Base-by-base conservation (phyloP, 139 green algal species). In the Pycnococcus provasolii region DNA sequence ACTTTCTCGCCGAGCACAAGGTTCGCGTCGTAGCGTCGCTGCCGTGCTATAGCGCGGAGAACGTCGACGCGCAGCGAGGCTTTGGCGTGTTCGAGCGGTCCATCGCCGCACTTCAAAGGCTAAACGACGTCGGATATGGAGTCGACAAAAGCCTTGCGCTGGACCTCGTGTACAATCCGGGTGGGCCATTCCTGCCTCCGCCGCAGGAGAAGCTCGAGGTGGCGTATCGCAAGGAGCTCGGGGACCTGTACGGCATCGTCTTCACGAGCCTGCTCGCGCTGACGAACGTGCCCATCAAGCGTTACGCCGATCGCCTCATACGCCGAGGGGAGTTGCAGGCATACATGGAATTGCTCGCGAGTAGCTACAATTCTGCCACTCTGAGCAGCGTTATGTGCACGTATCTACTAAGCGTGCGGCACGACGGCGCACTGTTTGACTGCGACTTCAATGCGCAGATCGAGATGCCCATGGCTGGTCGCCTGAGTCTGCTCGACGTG, bases 221-320 rank as follows among this genome's bases (percentile, higher is more conserved):
- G 1, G 68, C 78, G 6, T 87, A 87, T 73, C 80, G 78, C 60
- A 58, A 70, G 48, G 87, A 94, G 76, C 72, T 87, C 26, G n/a
- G 51, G 43, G 53, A 89, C 66, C 37, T 59, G 2, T 90, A 88
- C 70, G 89, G 86, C 58, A 90, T 98, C 58, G 2, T 55, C 0
- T 98, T 98, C 83, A 89, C 77, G 73, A 72, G 53, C 37, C 81
- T 98, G 42, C 78, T 97, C 46, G 85, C 79, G 60, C 77, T 98
- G n/a, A 97, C 96, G 81, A 98, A 98, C 88, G 95, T 98, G 92
- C 92, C 92, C 62, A 95, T 98, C 78, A 98, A 97, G 80, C 79
- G 92, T 42, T 97, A 88, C 72, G 87, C 86, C 2, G 90, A 96
- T 73, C 87, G 80, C 51, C 78, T 96, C 37, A 50, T 74, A 37